phyloP scores from a whole-genome alignment of 208 protist genomes.

The Trypanosoma congolense region DNA sequence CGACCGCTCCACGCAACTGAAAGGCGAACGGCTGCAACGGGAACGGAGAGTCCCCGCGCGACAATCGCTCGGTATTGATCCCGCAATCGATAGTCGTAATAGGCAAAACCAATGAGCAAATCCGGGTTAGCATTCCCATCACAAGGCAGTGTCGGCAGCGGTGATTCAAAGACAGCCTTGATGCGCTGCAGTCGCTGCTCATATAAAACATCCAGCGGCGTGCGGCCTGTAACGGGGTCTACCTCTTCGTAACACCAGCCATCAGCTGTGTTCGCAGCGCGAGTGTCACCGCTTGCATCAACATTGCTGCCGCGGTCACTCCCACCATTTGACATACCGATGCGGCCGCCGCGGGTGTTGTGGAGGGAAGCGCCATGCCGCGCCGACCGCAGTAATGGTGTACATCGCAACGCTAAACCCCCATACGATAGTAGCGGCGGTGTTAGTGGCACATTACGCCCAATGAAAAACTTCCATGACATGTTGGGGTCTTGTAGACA shows the following conservation, averaged over 20 bases:
- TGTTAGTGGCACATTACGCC: too few species aligned
- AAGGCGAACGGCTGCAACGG: slow-evolving; percentile 54
- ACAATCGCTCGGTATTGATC: slow-evolving; percentile 79
- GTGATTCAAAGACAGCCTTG: slow-evolving; percentile 51
- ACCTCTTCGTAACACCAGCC: slow-evolving; percentile 63
- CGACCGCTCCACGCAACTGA: slow-evolving; percentile 83
- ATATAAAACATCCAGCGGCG: slow-evolving; percentile 57
- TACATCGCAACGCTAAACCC: too few species aligned
- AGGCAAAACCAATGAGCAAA: slow-evolving; percentile 77
- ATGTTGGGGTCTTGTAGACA: too few species aligned
- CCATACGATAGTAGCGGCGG: too few species aligned
- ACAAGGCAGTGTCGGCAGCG: slow-evolving; percentile 60
- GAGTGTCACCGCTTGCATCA: not conserved
- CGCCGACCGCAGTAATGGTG: too few species aligned
- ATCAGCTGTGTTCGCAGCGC: not conserved
- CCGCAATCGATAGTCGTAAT: slow-evolving; percentile 76
- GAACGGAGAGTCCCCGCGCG: slow-evolving; percentile 49
- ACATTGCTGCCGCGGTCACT: not conserved
- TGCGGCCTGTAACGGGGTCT: slow-evolving; percentile 47
- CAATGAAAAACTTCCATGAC: too few species aligned
- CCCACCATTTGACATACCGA: not conserved
- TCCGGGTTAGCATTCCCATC: slow-evolving; percentile 73
- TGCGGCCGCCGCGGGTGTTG: not conserved
- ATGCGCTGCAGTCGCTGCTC: slow-evolving; percentile 52
- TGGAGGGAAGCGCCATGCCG: not conserved